Conservation (phyloP, 257 asterid species). For the Penstemon barbatus region DNA sequence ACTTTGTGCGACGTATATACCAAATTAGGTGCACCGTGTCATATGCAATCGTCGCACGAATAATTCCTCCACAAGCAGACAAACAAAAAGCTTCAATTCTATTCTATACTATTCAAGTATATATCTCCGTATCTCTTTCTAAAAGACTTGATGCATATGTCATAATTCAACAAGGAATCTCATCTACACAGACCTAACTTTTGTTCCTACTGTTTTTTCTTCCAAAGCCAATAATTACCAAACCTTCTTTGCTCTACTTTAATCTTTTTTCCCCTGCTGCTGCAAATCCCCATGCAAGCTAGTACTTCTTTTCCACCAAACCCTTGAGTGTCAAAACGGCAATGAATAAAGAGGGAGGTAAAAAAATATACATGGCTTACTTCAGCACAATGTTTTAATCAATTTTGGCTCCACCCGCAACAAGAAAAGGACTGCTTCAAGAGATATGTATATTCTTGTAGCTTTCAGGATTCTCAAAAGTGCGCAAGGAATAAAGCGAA, state of each 20-base stretch:
- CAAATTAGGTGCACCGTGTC: too few relatives aligned
- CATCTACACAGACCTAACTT: slow-evolving; percentile 55
- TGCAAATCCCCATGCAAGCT: slow-evolving; percentile 57
- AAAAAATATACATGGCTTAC: slow-evolving; percentile 20
- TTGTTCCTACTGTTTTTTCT: slow-evolving; percentile 55
- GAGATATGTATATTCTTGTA: slow-evolving; percentile 38
- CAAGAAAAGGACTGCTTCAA: slow-evolving; percentile 34
- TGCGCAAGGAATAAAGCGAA: slow-evolving; percentile 33
- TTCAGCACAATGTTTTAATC: slow-evolving; percentile 30
- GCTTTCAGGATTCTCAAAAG: slow-evolving; percentile 38
- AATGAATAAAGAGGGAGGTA: slow-evolving; percentile 39
- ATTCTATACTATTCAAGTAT: background rate
- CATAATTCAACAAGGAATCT: slow-evolving; percentile 62
- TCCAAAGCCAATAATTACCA: slow-evolving; percentile 51
- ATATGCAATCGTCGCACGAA: too few relatives aligned
- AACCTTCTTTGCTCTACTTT: slow-evolving; percentile 55
- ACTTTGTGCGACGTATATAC: too few relatives aligned
- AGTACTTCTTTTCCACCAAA: slow-evolving; percentile 36
- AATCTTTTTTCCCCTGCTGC: slow-evolving; percentile 45
- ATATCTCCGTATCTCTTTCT: slow-evolving; percentile 21
- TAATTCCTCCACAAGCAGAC: slow-evolving; percentile 38
- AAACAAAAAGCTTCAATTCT: slow-evolving; percentile 63
- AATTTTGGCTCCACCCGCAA: slow-evolving; percentile 39
- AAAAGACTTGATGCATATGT: slow-evolving; percentile 40
- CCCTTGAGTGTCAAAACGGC: slow-evolving; percentile 49